These are phyloP conservation scores for Hypomontagnella monticulosa DNA, from an alignment of 495 filamentous ascomycete species.

Conservation along the genomic window DNA sequence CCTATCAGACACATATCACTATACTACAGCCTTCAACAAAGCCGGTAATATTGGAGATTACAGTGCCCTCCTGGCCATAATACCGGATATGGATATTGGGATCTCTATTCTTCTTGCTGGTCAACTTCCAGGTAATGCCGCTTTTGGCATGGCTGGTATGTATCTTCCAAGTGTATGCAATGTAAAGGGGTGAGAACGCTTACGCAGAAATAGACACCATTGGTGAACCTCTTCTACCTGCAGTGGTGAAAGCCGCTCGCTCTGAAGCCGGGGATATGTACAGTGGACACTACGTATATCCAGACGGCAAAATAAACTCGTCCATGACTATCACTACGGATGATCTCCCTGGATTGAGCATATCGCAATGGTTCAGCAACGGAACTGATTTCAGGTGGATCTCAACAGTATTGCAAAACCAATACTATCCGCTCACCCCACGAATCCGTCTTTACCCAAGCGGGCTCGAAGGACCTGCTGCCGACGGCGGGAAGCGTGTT, in stretches of 20 bases:
- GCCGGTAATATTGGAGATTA: constrained; percentile 61
- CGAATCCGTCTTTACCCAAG: constrained; percentile 57
- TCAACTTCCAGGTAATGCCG: constrained; percentile 44
- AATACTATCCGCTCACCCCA: constrained; percentile 40
- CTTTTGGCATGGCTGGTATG: constrained; percentile 48
- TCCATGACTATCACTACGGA: constrained; percentile 56
- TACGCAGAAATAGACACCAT: constrained; percentile 42
- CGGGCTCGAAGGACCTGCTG: constrained; percentile 43
- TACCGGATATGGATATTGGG: constrained; percentile 65
- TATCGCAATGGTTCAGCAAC: constrained; percentile 62
- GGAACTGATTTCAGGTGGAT: constrained; percentile 56
- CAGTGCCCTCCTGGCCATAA: constrained; percentile 57
- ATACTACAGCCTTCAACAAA: constrained; percentile 63
- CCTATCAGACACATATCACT: constrained; percentile 48
- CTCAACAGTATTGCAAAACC: constrained; percentile 45
- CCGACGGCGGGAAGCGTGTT: constrained; percentile 47
- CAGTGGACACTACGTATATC: constrained; percentile 52
- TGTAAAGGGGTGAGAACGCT: neutral
- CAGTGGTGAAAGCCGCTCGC: constrained; percentile 50
- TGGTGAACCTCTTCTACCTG: constrained; percentile 48
- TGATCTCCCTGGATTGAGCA: constrained; percentile 54
- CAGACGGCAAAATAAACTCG: constrained; percentile 48
- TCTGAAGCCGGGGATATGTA: constrained; percentile 50
- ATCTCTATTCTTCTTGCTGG: constrained; percentile 63
- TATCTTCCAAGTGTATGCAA: neutral